These are phyloP conservation scores for Rhododendron kiyosumense DNA, from an alignment of 148 eudicot genomes.

Conservation along the genomic window DNA sequence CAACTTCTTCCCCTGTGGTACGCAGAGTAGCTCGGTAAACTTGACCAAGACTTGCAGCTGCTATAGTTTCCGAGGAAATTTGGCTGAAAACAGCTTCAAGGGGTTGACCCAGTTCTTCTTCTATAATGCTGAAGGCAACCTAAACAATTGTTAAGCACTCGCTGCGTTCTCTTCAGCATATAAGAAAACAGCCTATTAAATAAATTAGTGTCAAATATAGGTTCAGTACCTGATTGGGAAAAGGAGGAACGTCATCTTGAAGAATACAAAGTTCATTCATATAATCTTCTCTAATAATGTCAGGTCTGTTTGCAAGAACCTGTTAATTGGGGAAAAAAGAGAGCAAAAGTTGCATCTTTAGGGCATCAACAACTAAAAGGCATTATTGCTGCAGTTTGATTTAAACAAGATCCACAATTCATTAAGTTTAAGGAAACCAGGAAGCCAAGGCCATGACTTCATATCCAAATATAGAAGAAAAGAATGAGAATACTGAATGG, in stretches of 20 bases:
- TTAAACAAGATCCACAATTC: too few species aligned
- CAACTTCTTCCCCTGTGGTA: constrained; percentile 89
- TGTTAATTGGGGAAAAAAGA: constrained; percentile 13
- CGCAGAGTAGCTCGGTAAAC: constrained; percentile 95
- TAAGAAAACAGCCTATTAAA: background rate
- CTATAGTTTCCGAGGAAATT: constrained; percentile 88
- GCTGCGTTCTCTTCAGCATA: constrained; percentile 2
- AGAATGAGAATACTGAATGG: background rate
- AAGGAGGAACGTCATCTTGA: constrained; percentile 99
- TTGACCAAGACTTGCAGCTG: constrained; percentile 98
- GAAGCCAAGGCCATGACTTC: background rate
- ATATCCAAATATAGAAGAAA: background rate
- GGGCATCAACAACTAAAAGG: too few species aligned
- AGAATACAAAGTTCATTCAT: constrained; percentile 99
- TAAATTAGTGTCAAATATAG: constrained; percentile 4
- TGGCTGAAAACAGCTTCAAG: constrained; percentile 93
- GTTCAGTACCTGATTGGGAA: constrained; percentile 73
- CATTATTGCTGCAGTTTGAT: too few species aligned
- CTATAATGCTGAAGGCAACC: constrained; percentile 94
- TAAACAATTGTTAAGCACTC: constrained; percentile 35
- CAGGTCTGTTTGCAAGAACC: constrained; percentile 99
- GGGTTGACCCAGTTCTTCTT: constrained; percentile 94
- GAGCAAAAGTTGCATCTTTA: too few species aligned
- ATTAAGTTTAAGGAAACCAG: background rate
- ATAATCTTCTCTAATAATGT: constrained; percentile 96